Evolutionary conservation across 768 basidiomycete genomes (phyloP).

Genomic region (Exidia glandulosa): DNA sequence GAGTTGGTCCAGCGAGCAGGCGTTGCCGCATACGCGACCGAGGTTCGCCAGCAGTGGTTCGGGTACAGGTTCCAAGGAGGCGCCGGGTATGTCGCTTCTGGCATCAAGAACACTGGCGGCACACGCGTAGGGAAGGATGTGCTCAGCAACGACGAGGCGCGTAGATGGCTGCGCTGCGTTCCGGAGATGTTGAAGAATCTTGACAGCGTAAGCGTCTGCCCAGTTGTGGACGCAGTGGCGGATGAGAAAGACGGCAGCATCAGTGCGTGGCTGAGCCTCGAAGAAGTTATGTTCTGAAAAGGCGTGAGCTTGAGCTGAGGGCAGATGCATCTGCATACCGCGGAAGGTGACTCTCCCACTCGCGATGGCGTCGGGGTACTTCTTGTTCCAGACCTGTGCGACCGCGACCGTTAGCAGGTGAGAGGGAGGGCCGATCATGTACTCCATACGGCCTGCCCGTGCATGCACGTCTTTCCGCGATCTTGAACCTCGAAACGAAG

Average conservation of each 20-base stretch:
- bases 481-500: constrained; percentile 22
- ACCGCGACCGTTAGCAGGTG: constrained; percentile 6
- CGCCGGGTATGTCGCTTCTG: constrained; percentile 15
- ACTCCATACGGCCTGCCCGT: constrained; percentile 13
- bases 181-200: constrained; percentile 35
- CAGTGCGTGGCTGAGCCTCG: constrained; percentile 36
- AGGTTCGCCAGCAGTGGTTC: constrained; percentile 61
- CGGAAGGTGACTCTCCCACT: constrained; percentile 43
- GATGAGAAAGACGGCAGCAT: constrained; percentile 48
- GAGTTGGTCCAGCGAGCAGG: constrained; percentile 54
- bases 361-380: constrained; percentile 47
- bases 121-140: constrained; percentile 59
- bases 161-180: constrained; percentile 34
- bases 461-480: constrained; percentile 13
- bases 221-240: constrained; percentile 70
- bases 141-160: constrained; percentile 58
- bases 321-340: constrained; percentile 22
- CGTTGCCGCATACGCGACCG: constrained; percentile 57
- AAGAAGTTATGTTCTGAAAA: constrained; percentile 64
- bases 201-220: constrained; percentile 46
- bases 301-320: not conserved
- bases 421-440: constrained; percentile 3
- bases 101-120: constrained; percentile 29
- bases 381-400: constrained; percentile 49
- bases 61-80: constrained; percentile 26